phyloP scores from a whole-genome alignment of 139 green algal species.

The Haematococcus lacustris region DNA sequence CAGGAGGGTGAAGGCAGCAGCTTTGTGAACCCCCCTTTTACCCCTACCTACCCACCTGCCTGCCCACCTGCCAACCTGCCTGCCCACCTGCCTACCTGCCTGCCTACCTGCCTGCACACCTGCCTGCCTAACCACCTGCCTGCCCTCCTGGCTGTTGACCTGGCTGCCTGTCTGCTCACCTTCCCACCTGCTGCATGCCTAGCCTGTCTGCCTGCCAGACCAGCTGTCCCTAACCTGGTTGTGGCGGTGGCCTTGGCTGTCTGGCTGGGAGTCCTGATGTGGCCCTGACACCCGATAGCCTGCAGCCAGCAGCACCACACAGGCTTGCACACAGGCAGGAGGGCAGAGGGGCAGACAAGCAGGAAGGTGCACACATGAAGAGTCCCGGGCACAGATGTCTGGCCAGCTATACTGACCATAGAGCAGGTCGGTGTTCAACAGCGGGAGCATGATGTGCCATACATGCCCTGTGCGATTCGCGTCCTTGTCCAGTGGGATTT shows the following conservation, averaged over 20 bases:
- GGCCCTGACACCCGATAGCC: conserved; percentile 31
- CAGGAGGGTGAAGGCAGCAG: not conserved
- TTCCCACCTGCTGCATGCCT: not conserved
- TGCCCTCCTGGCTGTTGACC: not conserved
- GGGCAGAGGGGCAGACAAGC: conserved; percentile 82
- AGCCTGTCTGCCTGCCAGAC: not conserved
- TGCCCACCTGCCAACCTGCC: no score
- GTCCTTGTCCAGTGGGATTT: conserved; percentile 63
- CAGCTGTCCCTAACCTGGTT: conserved; percentile 7
- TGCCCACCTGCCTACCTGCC: no score
- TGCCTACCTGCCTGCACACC: no score
- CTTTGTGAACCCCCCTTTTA: not conserved
- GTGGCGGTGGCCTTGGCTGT: conserved; percentile 18
- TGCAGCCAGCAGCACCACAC: conserved; percentile 33
- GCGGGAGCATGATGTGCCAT: conserved; percentile 81
- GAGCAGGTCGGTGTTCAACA: conserved; percentile 51
- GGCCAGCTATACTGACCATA: conserved; percentile 42
- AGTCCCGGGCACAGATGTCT: conserved; percentile 65
- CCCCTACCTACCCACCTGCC: no score
- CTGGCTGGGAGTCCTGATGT: conserved; percentile 24
- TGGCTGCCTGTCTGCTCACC: not conserved
- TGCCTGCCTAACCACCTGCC: no score
- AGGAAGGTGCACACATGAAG: no score
- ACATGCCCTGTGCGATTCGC: conserved; percentile 70
- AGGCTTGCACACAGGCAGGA: conserved; percentile 49